These are phyloP conservation scores for Lipomyces mesembrius DNA, from an alignment of 805 yeast genomes.

Conservation along the genomic window DNA sequence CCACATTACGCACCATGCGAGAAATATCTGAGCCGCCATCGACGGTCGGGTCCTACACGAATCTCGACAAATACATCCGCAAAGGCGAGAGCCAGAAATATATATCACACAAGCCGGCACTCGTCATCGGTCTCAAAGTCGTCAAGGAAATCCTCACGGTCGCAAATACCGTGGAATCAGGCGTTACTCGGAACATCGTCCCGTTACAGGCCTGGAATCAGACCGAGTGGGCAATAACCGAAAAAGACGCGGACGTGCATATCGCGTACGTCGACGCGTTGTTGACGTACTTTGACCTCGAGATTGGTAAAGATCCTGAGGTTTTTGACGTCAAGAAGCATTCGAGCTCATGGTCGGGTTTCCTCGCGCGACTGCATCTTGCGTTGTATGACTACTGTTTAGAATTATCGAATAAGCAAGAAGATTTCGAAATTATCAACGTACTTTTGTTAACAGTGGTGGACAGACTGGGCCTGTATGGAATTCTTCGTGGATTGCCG, in stretches of 20 bases:
- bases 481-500: constrained; percentile 30
- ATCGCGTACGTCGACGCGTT: constrained; percentile 30
- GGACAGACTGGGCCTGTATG: constrained; percentile 22
- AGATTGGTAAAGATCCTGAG: constrained; percentile 12
- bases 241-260: constrained; percentile 13
- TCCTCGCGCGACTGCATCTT: constrained; percentile 19
- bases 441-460: constrained; percentile 16
- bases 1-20: background rate
- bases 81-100: constrained; percentile 3
- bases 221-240: constrained; percentile 33
- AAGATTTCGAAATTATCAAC: constrained; percentile 39
- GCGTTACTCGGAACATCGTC: constrained; percentile 30
- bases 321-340: constrained; percentile 5
- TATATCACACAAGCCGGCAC: constrained; percentile 14
- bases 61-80: constrained; percentile 23
- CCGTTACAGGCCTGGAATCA: constrained; percentile 30
- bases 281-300: constrained; percentile 20
- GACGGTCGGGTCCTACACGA: constrained; percentile 24
- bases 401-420: constrained; percentile 7
- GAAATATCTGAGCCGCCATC: constrained; percentile 23
- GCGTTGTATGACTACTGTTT: constrained; percentile 24
- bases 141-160: constrained; percentile 28
- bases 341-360: constrained; percentile 18
- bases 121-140: constrained; percentile 20
- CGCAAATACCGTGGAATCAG: constrained; percentile 29